These are phyloP conservation scores for Diaporthe citrichinensis DNA, from an alignment of 2,329 filamentous ascomycete species.

Conservation along the genomic window DNA sequence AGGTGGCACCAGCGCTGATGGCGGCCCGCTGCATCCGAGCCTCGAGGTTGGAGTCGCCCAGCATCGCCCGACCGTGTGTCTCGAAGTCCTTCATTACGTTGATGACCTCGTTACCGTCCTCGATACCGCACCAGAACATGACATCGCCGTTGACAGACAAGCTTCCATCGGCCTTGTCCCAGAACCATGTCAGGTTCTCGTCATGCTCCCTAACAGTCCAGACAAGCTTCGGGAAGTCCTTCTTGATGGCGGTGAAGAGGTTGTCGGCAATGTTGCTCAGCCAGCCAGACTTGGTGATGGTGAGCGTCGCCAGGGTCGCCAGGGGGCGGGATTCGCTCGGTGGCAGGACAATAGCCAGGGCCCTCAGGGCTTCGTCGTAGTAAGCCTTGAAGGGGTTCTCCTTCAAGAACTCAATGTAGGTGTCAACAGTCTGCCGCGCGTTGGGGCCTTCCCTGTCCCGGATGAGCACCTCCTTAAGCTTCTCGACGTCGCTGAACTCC, in stretches of 20 bases:
- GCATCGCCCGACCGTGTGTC: constrained; percentile 85
- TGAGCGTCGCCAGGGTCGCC: constrained; percentile 89
- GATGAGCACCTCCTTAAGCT: constrained; percentile 86
- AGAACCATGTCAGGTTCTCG: constrained; percentile 98
- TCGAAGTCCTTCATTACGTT: constrained; percentile 89
- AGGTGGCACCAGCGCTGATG: constrained; percentile 61
- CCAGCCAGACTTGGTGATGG: constrained; percentile 95
- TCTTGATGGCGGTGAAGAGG: constrained; percentile 92
- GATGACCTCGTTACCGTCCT: constrained; percentile 84
- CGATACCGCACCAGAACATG: constrained; percentile 96
- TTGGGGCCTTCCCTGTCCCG: constrained; percentile 87
- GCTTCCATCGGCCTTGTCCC: constrained; percentile 95
- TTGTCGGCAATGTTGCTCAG: constrained; percentile 95
- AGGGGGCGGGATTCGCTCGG: constrained; percentile 75
- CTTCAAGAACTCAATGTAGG: constrained; percentile 85
- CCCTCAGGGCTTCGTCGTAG: constrained; percentile 94
- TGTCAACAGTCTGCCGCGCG: constrained; percentile 85
- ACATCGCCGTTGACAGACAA: constrained; percentile 88
- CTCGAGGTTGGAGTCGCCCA: constrained; percentile 90
- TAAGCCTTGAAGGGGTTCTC: constrained; percentile 90
- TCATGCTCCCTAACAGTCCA: constrained; percentile 98
- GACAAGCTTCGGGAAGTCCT: constrained; percentile 89
- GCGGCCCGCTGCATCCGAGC: constrained; percentile 86
- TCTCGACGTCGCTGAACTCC: constrained; percentile 81
- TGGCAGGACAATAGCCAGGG: constrained; percentile 89